These are phyloP conservation scores for Chlorella sorokiniana DNA, from an alignment of 139 green algal genomes.

Conservation along the genomic window DNA sequence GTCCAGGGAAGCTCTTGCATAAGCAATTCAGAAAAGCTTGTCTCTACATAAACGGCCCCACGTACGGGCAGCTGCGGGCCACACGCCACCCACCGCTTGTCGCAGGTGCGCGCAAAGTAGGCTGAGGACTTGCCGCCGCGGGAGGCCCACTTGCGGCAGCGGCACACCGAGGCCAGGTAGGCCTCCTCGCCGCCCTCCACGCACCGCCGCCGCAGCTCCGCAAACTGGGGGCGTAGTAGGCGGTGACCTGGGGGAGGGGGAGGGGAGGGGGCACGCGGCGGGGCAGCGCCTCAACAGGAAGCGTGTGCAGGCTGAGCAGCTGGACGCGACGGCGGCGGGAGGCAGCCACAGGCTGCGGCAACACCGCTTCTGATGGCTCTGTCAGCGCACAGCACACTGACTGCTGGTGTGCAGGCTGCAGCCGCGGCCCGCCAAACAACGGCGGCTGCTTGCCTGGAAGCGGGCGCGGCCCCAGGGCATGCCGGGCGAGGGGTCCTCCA, in stretches of 20 bases:
- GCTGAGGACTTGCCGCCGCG: constrained; percentile 88
- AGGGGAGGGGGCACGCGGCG: neutral
- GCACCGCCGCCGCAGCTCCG: constrained; percentile 71
- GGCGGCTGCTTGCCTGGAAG: constrained; percentile 38
- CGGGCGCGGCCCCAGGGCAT: constrained; percentile 59
- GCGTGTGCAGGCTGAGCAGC: too few species aligned
- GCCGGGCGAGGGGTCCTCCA: constrained; percentile 67
- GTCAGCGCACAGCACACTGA: too few species aligned
- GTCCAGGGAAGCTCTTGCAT: too few species aligned
- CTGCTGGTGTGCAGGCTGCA: too few species aligned
- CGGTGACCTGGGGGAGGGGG: constrained; percentile 49
- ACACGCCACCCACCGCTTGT: constrained; percentile 75
- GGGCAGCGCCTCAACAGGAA: neutral
- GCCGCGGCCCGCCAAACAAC: neutral
- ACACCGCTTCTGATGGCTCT: too few species aligned
- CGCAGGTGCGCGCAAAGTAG: constrained; percentile 93
- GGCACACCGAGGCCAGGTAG: constrained; percentile 82
- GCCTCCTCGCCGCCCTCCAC: constrained; percentile 72
- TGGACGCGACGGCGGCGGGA: too few species aligned
- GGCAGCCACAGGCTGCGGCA: too few species aligned
- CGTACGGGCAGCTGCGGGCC: too few species aligned
- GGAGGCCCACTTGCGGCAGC: constrained; percentile 76
- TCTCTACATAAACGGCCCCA: too few species aligned
- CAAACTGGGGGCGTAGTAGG: constrained; percentile 91
- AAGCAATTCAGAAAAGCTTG: too few species aligned